Base-by-base conservation (phyloP, 257 asterid genomes). In the Nicotiana knightiana region DNA sequence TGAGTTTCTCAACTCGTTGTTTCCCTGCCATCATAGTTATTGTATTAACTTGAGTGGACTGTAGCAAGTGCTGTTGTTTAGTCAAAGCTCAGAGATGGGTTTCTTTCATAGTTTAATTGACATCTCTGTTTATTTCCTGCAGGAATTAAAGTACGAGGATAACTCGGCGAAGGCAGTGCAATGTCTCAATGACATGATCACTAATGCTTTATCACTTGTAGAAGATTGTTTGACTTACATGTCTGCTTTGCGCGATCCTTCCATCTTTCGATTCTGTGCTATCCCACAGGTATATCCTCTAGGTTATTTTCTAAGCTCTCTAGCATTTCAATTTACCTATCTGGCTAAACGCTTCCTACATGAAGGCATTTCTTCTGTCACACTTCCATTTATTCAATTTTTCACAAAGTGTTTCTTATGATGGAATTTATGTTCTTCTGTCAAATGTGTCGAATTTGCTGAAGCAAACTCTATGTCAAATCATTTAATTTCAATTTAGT, bases 151-250 rank as follows among this genome's bases (percentile, higher is more conserved):
- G 87, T 46, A 85, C 10, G 93, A 93, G 90, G 97, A 92, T 76
- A 93, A 93, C 88, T 94, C 99, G 43, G 94, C 78, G 81, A 92
- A 94, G 89, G 97, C 99, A 55, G 97, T 96, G 76, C 97, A 96
- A 67, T 96, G 98, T 90, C 89, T 94, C 82, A 96, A 96, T 87
- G 99, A 94, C 70, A 96, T 96, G 99, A 92, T 96, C 88, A 91
- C 99, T 84, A 92, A 96, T 87, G 96, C 99, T 87, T 87, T 94
- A 76, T 2, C 77, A 46, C 99, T 94, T 84, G 93, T 86, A 16
- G 98, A 94, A 88, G 98, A 94, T 83, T 89, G 92, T 89, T 89
- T 94, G 84, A 89, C 79, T 13, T 96, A 92, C 88, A 87, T 93
- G 97, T 87, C 92, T 75, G 90, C 78, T 85, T 87, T 96, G 87